phyloP scores from a whole-genome alignment of 176 grass and related monocot species.

The Phyllostachys edulis region DNA sequence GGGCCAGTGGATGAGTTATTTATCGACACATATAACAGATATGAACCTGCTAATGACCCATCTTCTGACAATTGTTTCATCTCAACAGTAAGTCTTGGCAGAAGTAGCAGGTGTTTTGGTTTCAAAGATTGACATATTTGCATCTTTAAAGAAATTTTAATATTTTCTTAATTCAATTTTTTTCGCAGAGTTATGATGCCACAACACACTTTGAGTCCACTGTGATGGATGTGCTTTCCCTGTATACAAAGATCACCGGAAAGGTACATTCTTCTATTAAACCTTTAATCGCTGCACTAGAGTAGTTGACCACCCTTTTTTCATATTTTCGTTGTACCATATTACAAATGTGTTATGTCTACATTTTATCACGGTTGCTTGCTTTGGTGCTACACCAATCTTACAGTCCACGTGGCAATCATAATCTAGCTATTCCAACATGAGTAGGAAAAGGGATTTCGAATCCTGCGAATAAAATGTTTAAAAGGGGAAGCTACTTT shows the following conservation, averaged over 20 bases:
- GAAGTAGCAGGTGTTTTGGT: neutral
- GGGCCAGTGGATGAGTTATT: conserved; percentile 80
- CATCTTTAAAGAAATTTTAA: neutral
- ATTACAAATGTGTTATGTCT: neutral
- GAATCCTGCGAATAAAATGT: neutral
- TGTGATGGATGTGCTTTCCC: conserved; percentile 78
- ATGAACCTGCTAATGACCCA: conserved; percentile 66
- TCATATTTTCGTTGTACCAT: neutral
- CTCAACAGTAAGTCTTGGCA: conserved; percentile 62
- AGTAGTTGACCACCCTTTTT: neutral
- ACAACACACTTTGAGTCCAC: conserved; percentile 97
- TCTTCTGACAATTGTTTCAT: conserved; percentile 85
- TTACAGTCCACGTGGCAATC: neutral
- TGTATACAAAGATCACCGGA: conserved; percentile 79
- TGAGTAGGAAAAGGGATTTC: neutral
- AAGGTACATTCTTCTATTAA: conserved; percentile 58
- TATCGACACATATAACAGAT: conserved; percentile 81
- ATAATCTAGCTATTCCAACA: neutral
- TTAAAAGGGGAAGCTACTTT: neutral
- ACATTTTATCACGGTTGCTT: neutral
- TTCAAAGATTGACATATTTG: neutral
- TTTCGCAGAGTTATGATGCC: conserved; percentile 79
- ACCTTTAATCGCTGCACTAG: neutral
- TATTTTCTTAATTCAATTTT: neutral
- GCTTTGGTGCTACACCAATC: neutral